phyloP scores from a whole-genome alignment of 2,329 filamentous ascomycete genomes.

The Lizonia empirigonia region DNA sequence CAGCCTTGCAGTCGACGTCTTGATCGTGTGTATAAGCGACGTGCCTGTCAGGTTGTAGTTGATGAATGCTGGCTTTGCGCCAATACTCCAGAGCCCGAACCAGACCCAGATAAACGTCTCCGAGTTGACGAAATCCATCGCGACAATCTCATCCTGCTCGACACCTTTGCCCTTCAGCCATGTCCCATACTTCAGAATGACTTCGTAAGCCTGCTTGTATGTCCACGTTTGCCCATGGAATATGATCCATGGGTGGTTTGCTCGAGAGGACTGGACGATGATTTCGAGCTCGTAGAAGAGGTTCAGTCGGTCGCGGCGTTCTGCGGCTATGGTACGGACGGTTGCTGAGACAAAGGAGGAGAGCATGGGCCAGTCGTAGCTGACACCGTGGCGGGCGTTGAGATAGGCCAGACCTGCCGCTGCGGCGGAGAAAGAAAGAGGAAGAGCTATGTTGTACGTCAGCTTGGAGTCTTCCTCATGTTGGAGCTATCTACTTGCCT shows the following conservation, averaged over 20 bases:
- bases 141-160: conserved; percentile 45
- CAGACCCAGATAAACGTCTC: conserved; percentile 47
- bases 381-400: conserved; percentile 70
- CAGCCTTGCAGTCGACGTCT: conserved; percentile 61
- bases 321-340: conserved; percentile 53
- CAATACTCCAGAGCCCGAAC: conserved; percentile 48
- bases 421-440: conserved; percentile 40
- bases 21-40: conserved; percentile 58
- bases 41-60: conserved; percentile 49
- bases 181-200: conserved; percentile 41
- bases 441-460: conserved; percentile 29
- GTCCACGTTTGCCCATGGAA: conserved; percentile 42
- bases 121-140: conserved; percentile 48
- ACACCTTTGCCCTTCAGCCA: conserved; percentile 47
- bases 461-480: background rate
- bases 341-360: conserved; percentile 57
- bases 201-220: conserved; percentile 45
- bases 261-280: conserved; percentile 37
- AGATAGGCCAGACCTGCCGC: conserved; percentile 62
- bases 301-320: conserved; percentile 67
- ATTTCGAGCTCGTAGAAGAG: conserved; percentile 49
- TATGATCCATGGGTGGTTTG: conserved; percentile 40
- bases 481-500: conserved; percentile 8
- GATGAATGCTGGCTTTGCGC: conserved; percentile 48
- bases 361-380: conserved; percentile 67